phyloP scores from a whole-genome alignment of 306 rosid species.

The Quercus cerris region DNA sequence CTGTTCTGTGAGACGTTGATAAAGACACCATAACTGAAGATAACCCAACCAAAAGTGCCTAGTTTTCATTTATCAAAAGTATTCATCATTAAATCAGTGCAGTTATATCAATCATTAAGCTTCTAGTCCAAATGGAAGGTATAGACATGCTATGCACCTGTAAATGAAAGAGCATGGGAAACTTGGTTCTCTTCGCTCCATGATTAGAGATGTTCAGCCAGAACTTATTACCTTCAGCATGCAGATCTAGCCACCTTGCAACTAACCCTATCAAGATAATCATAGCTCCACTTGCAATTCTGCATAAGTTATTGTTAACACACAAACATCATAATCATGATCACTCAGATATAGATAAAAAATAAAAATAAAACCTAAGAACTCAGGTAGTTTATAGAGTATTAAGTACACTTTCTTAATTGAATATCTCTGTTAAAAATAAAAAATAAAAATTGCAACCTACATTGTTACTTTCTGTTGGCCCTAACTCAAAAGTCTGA shows the following conservation, averaged over 20 bases:
- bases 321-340: not conserved
- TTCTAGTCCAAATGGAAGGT: conserved; percentile 10
- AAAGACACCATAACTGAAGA: conserved; percentile 77
- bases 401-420: not conserved
- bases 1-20: conserved; percentile 75
- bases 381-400: not conserved
- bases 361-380: not conserved
- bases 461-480: not conserved
- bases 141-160: conserved; percentile 50
- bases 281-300: conserved; percentile 73
- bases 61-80: conserved; percentile 10
- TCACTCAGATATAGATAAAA: conserved; percentile 1
- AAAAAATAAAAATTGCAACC: not conserved
- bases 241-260: conserved; percentile 67
- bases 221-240: conserved; percentile 45
- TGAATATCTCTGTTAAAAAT: not conserved
- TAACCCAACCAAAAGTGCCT: conserved; percentile 77
- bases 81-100: conserved; percentile 3
- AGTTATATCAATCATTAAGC: conserved; percentile 11
- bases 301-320: conserved; percentile 33
- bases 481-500: not conserved
- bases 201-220: conserved; percentile 64
- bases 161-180: conserved; percentile 60
- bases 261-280: conserved; percentile 64
- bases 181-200: not conserved